Percentiles rank a stretch among this genome's conserved stretches.
Conservation (phyloP, 108 stramenopile species). For the Skeletonema grethae region DNA sequence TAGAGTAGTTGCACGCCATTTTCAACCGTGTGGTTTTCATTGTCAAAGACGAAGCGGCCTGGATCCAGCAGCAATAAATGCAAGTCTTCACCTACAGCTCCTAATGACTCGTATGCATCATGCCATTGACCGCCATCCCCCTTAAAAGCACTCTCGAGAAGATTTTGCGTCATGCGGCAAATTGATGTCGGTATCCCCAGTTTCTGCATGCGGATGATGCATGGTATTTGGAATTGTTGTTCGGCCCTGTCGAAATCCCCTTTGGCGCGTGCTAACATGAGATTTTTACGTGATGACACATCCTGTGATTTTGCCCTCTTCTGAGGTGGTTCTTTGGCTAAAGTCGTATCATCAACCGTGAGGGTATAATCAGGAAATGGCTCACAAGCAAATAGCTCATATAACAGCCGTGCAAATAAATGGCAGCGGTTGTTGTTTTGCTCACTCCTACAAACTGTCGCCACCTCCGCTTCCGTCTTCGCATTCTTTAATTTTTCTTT, state of each 20-base stretch:
- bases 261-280: too few relatives aligned
- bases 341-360: neutral
- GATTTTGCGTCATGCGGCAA: constrained; percentile 19
- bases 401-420: constrained; percentile 16
- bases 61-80: constrained; percentile 31
- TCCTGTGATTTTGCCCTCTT: neutral
- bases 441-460: constrained; percentile 5
- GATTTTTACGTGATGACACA: neutral
- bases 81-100: constrained; percentile 26
- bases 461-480: neutral
- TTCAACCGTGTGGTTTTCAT: neutral
- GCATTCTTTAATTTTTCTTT: neutral
- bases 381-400: constrained; percentile 18
- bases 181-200: constrained; percentile 22
- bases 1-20: constrained; percentile 2
- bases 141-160: constrained; percentile 16
- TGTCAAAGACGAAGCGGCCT: constrained; percentile 33
- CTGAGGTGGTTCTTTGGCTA: neutral
- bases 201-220: neutral
- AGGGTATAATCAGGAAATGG: neutral
- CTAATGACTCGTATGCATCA: constrained; percentile 22
- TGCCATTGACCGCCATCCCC: constrained; percentile 9
- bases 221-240: neutral
- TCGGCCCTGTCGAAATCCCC: neutral
- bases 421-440: constrained; percentile 10